phyloP scores from a whole-genome alignment of 2,329 filamentous ascomycete genomes.

The Fusarium begoniae region DNA sequence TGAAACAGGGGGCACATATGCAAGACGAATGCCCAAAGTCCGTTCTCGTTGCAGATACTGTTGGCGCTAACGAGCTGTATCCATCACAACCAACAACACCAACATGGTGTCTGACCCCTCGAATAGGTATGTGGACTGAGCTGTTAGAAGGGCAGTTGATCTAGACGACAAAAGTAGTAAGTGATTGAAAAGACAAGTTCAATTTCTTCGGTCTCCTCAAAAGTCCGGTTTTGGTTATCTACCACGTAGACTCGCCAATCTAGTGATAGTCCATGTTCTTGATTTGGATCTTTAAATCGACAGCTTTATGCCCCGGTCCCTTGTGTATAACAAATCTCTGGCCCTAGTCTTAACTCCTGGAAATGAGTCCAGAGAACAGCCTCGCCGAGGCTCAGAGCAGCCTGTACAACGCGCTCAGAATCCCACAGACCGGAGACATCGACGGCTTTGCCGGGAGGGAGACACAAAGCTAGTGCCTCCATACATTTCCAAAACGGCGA shows the following conservation, averaged over 20 bases:
- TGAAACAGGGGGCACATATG: background rate
- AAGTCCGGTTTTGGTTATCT: no score
- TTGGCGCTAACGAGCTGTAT: slow-evolving; percentile 20
- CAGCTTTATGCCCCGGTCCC: background rate
- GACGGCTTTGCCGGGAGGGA: background rate
- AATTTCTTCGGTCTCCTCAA: background rate
- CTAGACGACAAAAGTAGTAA: background rate
- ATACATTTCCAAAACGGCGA: background rate
- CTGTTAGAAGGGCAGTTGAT: background rate
- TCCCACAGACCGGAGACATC: background rate
- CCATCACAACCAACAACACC: slow-evolving; percentile 11
- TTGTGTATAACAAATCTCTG: no score
- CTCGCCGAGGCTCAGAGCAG: background rate
- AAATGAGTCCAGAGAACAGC: background rate
- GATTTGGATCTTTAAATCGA: background rate
- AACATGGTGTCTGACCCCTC: background rate
- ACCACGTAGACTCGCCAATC: background rate
- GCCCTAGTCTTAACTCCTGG: background rate
- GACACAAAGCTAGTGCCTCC: background rate
- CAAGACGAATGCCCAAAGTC: background rate
- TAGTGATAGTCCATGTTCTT: background rate
- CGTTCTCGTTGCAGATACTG: slow-evolving; percentile 15
- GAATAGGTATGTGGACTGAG: background rate
- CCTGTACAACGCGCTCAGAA: slow-evolving; percentile 3
- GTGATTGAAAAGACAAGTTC: background rate